Percentiles rank a stretch among this genome's conserved stretches.
These are phyloP conservation scores for Helicostylum pulchrum DNA, from an alignment of 192 early-diverging fungal species.

Conservation along the genomic window DNA sequence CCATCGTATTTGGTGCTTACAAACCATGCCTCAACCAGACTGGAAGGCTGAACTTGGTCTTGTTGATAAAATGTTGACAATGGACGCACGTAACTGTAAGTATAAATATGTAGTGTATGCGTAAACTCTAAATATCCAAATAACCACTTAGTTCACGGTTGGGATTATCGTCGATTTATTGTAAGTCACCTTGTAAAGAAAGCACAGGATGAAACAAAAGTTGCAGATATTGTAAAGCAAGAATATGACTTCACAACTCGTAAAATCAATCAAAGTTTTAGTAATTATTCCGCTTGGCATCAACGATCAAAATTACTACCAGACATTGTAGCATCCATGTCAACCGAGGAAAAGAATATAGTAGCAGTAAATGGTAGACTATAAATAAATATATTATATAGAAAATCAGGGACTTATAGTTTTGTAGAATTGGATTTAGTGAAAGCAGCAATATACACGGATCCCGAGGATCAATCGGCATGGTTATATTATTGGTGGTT, in stretches of 20 bases:
- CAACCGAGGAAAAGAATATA: slow-evolving; percentile 39
- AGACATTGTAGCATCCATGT: slow-evolving; percentile 42
- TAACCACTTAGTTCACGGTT: slow-evolving; percentile 79
- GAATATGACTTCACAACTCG: slow-evolving; percentile 89
- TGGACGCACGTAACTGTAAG: slow-evolving; percentile 92
- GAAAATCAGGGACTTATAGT: neutral
- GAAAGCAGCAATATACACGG: slow-evolving; percentile 90
- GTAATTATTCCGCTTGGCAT: slow-evolving; percentile 99
- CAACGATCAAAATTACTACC: slow-evolving; percentile 82
- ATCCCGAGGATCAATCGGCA: slow-evolving; percentile 94
- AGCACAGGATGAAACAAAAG: slow-evolving; percentile 20
- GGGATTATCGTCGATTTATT: slow-evolving; percentile 94
- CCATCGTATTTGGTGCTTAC: slow-evolving; percentile 90
- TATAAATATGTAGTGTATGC: neutral
- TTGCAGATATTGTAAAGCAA: slow-evolving; percentile 35
- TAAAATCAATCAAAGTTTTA: slow-evolving; percentile 92
- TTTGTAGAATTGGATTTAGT: slow-evolving; percentile 78
- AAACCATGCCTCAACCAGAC: slow-evolving; percentile 65
- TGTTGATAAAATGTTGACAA: slow-evolving; percentile 71
- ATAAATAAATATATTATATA: neutral
- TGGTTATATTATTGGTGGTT: slow-evolving; percentile 98
- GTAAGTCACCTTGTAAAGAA: slow-evolving; percentile 39
- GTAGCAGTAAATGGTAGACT: slow-evolving; percentile 33
- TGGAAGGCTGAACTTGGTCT: slow-evolving; percentile 81
- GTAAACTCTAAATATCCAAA: neutral